phyloP scores from a whole-genome alignment of 345 rosid species.

The Rhodamnia rubescens region DNA sequence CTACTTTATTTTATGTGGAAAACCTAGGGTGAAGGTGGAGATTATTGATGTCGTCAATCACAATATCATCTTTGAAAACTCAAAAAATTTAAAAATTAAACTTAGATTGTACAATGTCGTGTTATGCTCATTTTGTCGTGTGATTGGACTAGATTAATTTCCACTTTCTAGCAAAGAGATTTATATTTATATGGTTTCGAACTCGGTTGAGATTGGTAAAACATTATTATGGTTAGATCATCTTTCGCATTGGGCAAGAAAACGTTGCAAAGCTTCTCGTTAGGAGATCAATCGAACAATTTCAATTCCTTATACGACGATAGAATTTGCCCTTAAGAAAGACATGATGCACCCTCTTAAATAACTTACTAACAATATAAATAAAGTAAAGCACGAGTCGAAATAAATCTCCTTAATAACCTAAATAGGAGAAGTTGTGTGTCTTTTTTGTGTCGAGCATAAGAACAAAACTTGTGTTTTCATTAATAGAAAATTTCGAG shows the following conservation, averaged over 20 bases:
- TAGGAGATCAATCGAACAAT: no score
- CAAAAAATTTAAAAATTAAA: neutral
- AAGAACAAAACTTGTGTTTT: neutral
- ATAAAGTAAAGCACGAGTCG: neutral
- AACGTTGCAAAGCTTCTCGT: no score
- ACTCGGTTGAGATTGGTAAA: neutral
- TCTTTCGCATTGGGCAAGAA: no score
- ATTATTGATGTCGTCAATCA: neutral
- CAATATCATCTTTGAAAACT: neutral
- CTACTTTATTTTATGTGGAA: neutral
- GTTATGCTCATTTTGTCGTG: neutral
- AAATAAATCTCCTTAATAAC: neutral
- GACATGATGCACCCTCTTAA: neutral
- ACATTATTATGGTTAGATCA: no score
- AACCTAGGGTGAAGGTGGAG: neutral
- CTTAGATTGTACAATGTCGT: neutral
- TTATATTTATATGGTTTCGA: neutral
- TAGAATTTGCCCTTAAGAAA: neutral
- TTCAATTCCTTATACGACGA: neutral
- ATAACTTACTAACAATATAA: neutral
- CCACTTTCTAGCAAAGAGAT: neutral
- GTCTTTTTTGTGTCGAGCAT: neutral
- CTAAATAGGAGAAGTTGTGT: neutral
- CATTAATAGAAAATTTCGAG: no score
- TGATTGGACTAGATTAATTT: neutral